A percentile compares a stretch with the other conserved stretches of the same genome.
Evolutionary conservation across 257 asterid genomes (phyloP).

Genomic region (Rauvolfia tetraphylla): DNA sequence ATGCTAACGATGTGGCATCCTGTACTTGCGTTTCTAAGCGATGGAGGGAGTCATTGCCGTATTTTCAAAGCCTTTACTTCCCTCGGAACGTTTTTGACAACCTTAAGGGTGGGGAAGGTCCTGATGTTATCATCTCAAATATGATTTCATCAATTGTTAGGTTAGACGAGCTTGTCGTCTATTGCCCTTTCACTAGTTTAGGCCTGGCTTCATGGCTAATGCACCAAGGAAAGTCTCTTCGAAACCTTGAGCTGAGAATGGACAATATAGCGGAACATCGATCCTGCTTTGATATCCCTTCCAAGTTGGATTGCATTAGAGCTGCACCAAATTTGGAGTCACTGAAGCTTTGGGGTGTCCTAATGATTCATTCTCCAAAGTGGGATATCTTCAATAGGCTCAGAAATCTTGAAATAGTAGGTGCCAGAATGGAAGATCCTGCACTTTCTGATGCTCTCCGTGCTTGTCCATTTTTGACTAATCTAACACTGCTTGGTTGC

Average conservation of each 20-base stretch:
- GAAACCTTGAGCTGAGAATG: constrained; percentile 81
- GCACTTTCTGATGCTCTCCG: constrained; percentile 54
- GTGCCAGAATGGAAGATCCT: constrained; percentile 72
- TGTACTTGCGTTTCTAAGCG: constrained; percentile 77
- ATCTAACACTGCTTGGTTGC: constrained; percentile 80
- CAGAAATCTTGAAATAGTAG: constrained; percentile 85
- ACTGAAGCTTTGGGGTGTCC: constrained; percentile 88
- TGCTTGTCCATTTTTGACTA: constrained; percentile 73
- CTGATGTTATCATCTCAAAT: constrained; percentile 53
- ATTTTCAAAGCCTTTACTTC: constrained; percentile 58
- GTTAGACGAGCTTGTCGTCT: constrained; percentile 76
- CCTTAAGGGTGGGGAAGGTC: constrained; percentile 41
- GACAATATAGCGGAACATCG: constrained; percentile 61
- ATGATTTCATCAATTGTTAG: constrained; percentile 51
- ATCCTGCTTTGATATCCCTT: constrained; percentile 34
- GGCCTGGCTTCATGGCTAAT: constrained; percentile 77
- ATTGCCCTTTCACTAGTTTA: constrained; percentile 66
- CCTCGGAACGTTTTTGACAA: constrained; percentile 75
- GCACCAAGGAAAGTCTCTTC: constrained; percentile 45
- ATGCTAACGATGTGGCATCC: constrained; percentile 85
- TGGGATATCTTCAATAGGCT: constrained; percentile 77
- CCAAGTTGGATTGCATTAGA: constrained; percentile 71
- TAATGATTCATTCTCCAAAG: constrained; percentile 65
- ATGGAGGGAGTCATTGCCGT: constrained; percentile 84
- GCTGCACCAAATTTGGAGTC: constrained; percentile 76